Evolutionary conservation across 2,329 filamentous ascomycete species (phyloP), one percentile per base, ranked within the genome.

Genomic region (Xenoacremonium recifei): DNA sequence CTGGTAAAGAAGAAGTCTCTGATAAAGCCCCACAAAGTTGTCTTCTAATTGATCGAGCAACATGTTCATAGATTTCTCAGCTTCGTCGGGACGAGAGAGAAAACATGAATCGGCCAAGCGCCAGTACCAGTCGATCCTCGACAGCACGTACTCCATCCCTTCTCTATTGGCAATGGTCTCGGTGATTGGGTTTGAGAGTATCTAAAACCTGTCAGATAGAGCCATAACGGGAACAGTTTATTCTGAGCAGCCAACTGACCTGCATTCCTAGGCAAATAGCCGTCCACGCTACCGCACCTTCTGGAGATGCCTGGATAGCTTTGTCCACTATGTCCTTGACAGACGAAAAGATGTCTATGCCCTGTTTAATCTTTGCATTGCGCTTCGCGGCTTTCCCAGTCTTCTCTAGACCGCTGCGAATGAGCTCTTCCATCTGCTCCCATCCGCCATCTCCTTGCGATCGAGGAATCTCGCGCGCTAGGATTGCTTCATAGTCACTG

Each of bases 201-300:
- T 13, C 23, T 27, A 13, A n/a, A n/a, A n/a, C n/a, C n/a, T n/a
- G n/a, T n/a, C n/a, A n/a, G n/a, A n/a, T n/a, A n/a, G n/a, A n/a
- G n/a, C n/a, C n/a, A n/a, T n/a, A n/a, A n/a, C n/a, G n/a, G n/a
- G n/a, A n/a, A n/a, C n/a, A n/a, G n/a, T n/a, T 13, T 13, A 13
- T 27, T 27, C 7, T 27, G 23, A 27, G 23, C 23, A 27, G 7
- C 9, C 23, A 27, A 27, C 48, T 35, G 31, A 69, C 65, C 55
- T 68, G 49, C 4, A 71, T 38, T 5, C 37, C 52, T 37, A 68
- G 41, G 42, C 54, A 64, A 17, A 68, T 54, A 10, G 62, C 54
- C 9, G 54, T 55, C 67, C 63, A 71, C 7, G 65, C 56, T 31
- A 68, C 39, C 6, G 64, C 60, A 13, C 65, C 66, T 43, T 65